Base-by-base conservation (phyloP, 2,329 filamentous ascomycete species). In the Aspergillus caelatus region DNA sequence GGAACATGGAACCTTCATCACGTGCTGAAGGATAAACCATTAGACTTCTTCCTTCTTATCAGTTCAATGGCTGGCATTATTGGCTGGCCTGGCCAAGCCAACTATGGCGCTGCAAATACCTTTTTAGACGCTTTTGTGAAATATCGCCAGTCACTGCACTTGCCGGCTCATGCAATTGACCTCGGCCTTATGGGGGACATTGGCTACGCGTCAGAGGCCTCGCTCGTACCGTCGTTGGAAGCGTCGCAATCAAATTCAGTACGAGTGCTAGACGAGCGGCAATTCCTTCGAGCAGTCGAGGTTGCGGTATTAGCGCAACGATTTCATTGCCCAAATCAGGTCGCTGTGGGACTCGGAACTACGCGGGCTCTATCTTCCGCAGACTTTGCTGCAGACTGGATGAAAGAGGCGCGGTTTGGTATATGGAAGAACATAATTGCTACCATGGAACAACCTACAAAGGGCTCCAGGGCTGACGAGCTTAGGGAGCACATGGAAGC, bases 31-130 rank as follows among this genome's bases (percentile, higher is more conserved):
- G 19, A 59, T 32, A 16, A 26, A 21, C 30, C 52, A 0, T 52
- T 73, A 4, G 67, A 71, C 50, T 71, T 72, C 52, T 71, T 73
- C 28, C 60, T 79, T 48, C 66, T 75, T 16, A 69, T 78, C 8
- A 74, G 75, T 3, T 80, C 78, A 4, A 56, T 81, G 4, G 79
- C 57, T 1, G 66, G 67, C 1, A 36, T 68, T 0, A 61, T 52
- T 26, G 70, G 82, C 0, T 81, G 81, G 56, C 63, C 74, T 0
- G 77, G 80, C 4, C 73, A 84, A 57, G 74, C 81, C 4, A 81
- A 78, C 61, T 80, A 80, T 53, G 72, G 73, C 0, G 74, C 77
- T 12, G 77, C 70, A 11, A 74, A 73, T 59, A 67, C 73, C 7
- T 80, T 71, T 64, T 67, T 77, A 9, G 72, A 77, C 48, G 68